Evolutionary conservation across 108 stramenopile species (phyloP).

Genomic region (Skeletonema tropicum): DNA sequence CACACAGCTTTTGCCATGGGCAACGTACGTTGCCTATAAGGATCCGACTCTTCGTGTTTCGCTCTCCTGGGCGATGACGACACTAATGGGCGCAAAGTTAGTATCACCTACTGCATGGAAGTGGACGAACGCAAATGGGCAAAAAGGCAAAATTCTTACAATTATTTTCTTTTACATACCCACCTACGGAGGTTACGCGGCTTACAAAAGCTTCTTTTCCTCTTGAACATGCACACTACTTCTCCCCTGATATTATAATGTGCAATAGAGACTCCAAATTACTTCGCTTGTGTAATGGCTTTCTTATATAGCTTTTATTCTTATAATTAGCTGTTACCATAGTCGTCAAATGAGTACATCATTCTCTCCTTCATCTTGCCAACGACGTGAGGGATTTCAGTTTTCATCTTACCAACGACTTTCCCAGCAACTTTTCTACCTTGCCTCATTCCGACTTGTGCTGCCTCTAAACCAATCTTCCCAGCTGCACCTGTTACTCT

Average conservation of each 20-base stretch:
- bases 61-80: constrained; percentile 20
- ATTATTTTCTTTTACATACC: constrained; percentile 21
- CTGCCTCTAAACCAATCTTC: constrained; percentile 30
- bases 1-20: constrained; percentile 18
- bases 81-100: constrained; percentile 17
- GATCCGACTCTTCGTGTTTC: constrained; percentile 16
- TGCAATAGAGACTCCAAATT: not conserved
- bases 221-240: not conserved
- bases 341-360: constrained; percentile 18
- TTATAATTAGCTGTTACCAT: not conserved
- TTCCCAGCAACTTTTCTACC: constrained; percentile 22
- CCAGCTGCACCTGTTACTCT: constrained; percentile 44
- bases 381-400: constrained; percentile 18
- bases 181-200: constrained; percentile 23
- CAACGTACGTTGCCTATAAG: constrained; percentile 24
- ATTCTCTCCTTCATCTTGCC: constrained; percentile 45
- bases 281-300: no score
- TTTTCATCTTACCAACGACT: constrained; percentile 2
- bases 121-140: not conserved
- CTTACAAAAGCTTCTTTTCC: constrained; percentile 26
- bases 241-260: not conserved
- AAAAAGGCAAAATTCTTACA: constrained; percentile 12
- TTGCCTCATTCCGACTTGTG: constrained; percentile 29
- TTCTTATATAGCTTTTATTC: not conserved
- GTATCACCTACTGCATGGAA: not conserved